These are phyloP conservation scores for Exutisphaerella laricina DNA, from an alignment of 2,329 filamentous ascomycete species.

Conservation along the genomic window DNA sequence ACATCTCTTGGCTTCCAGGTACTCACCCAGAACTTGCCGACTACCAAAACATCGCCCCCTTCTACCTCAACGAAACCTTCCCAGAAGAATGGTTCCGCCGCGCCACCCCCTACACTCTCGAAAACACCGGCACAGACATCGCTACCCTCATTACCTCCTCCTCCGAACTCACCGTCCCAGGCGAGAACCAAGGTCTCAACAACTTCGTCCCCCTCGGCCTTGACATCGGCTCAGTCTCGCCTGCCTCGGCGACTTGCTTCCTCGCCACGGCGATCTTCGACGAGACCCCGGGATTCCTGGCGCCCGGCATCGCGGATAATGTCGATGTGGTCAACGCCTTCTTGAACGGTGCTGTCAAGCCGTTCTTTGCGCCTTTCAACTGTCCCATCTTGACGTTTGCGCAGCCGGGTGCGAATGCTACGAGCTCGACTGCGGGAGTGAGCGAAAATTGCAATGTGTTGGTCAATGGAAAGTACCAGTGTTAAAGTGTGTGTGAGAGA, in stretches of 20 bases:
- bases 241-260: constrained; percentile 23
- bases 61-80: constrained; percentile 31
- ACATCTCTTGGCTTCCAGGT: too few relatives aligned
- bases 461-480: constrained; percentile 18
- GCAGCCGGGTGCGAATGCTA: constrained; percentile 14
- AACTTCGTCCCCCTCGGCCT: constrained; percentile 27
- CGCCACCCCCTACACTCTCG: constrained; percentile 20
- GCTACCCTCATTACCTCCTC: constrained; percentile 18
- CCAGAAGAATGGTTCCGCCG: constrained; percentile 24
- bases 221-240: constrained; percentile 16
- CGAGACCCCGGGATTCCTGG: constrained; percentile 21
- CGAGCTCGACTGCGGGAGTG: constrained; percentile 8
- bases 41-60: constrained; percentile 25
- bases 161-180: constrained; percentile 19
- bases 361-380: constrained; percentile 22
- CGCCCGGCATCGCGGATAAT: constrained; percentile 20
- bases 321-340: constrained; percentile 23
- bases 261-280: constrained; percentile 24
- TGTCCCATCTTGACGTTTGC: constrained; percentile 13
- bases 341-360: constrained; percentile 22
- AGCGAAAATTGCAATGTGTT: constrained; percentile 17
- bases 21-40: constrained; percentile 16
- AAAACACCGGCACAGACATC: constrained; percentile 19
- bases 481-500: too few relatives aligned
- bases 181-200: constrained; percentile 26